These are phyloP conservation scores for Micromonas pusilla DNA, from an alignment of 139 green algal species.

Conservation along the genomic window DNA sequence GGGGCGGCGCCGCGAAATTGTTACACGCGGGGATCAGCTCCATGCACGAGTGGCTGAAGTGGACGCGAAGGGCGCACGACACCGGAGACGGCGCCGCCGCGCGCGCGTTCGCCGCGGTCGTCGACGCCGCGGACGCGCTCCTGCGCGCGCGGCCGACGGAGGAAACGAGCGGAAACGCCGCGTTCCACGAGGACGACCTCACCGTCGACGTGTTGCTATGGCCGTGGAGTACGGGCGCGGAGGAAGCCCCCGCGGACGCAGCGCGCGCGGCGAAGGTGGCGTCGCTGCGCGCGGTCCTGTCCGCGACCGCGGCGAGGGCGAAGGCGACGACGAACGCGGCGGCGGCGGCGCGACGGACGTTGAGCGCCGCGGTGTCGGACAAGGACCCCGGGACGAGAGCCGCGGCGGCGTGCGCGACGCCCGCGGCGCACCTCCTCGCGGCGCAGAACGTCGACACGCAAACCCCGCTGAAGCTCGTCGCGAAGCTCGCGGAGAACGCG, in stretches of 20 bases:
- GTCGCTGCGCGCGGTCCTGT: neutral
- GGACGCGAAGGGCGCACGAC: neutral
- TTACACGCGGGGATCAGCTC: neutral
- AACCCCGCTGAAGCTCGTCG: too few species aligned
- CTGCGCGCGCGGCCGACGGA: neutral
- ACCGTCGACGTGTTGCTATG: neutral
- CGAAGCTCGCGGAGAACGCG: neutral
- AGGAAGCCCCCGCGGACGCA: neutral
- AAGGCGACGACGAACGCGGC: neutral
- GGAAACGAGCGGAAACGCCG: neutral
- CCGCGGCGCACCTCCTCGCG: neutral
- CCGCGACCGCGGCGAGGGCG: too few species aligned
- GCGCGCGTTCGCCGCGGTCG: neutral
- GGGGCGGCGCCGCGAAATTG: neutral
- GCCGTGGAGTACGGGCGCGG: neutral
- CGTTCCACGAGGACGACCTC: neutral
- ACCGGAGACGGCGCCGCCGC: neutral
- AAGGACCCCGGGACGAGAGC: neutral
- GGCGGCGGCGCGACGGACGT: neutral
- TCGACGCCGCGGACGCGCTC: neutral
- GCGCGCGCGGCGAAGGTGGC: neutral
- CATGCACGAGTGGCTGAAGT: conserved; percentile 6
- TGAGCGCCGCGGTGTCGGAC: neutral
- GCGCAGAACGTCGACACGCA: neutral
- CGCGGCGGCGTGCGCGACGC: neutral